phyloP scores from a whole-genome alignment of 2,329 filamentous ascomycete species.

The Pyrenophora teres region DNA sequence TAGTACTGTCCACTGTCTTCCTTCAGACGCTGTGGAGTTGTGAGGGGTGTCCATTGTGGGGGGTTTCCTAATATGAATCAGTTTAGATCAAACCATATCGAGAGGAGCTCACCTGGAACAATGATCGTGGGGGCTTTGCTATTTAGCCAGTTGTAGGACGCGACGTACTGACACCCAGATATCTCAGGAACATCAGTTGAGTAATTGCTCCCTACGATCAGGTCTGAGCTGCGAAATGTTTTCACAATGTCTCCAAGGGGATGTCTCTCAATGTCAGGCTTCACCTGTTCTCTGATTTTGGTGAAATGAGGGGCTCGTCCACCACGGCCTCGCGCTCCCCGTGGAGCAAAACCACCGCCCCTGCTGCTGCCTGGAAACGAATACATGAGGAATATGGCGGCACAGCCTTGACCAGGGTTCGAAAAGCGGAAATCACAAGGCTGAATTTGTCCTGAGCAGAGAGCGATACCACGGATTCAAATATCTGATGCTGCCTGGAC shows the following conservation, averaged over 20 bases:
- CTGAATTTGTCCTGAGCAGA: background rate
- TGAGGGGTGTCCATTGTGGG: conserved; percentile 56
- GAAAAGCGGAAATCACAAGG: background rate
- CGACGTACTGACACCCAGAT: conserved; percentile 49
- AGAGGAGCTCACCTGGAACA: conserved; percentile 29
- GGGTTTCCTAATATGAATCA: conserved; percentile 52
- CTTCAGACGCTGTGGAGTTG: conserved; percentile 39
- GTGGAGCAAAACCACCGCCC: conserved; percentile 34
- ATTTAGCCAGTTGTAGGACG: conserved; percentile 60
- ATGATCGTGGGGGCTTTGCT: conserved; percentile 46
- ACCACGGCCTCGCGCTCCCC: conserved; percentile 23
- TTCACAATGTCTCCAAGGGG: conserved; percentile 39
- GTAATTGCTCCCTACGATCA: conserved; percentile 1
- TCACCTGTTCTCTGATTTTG: conserved; percentile 13
- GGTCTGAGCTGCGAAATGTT: conserved; percentile 19
- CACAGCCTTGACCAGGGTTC: background rate
- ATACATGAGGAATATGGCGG: conserved; percentile 8
- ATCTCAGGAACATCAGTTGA: conserved; percentile 35
- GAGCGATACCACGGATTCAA: conserved; percentile 1
- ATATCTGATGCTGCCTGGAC: conserved; percentile 23
- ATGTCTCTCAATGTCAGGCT: conserved; percentile 32
- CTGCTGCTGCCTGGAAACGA: conserved; percentile 13
- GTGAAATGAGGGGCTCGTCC: conserved; percentile 13
- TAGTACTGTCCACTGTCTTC: conserved; percentile 58
- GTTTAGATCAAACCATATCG: background rate